These are phyloP conservation scores for Aphanomyces invadans DNA, from an alignment of 352 stramenopile species.

Conservation along the genomic window DNA sequence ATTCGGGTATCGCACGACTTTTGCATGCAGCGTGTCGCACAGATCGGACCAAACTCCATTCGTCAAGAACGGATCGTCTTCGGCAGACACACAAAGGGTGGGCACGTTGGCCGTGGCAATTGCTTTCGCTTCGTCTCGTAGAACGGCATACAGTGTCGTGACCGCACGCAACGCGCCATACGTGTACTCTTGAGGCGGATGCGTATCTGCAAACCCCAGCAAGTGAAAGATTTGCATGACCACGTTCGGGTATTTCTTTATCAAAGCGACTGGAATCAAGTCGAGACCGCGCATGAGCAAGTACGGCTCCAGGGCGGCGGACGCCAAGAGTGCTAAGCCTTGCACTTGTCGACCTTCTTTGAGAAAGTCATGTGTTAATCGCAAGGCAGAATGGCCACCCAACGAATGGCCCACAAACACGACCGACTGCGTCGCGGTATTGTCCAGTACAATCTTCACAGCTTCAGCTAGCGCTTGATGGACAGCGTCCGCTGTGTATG, in stretches of 20 bases:
- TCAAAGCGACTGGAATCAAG: background rate
- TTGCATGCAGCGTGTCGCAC: background rate
- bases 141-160: background rate
- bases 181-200: slow-evolving; percentile 2
- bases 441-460: background rate
- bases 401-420: slow-evolving; percentile 18
- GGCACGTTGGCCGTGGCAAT: background rate
- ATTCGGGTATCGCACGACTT: background rate
- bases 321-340: background rate
- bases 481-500: slow-evolving; percentile 7
- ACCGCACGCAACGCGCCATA: slow-evolving; percentile 6
- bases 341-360: slow-evolving; percentile 2
- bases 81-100: background rate
- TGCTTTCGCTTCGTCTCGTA: background rate
- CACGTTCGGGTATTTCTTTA: background rate
- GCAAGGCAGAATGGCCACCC: slow-evolving; percentile 13
- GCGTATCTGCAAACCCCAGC: slow-evolving; percentile 5
- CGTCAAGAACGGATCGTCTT: slow-evolving; percentile 13
- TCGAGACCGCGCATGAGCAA: slow-evolving; percentile 5
- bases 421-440: background rate
- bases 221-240: slow-evolving; percentile 7
- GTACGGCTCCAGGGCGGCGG: slow-evolving; percentile 12
- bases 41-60: background rate
- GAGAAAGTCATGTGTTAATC: background rate
- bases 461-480: slow-evolving; percentile 14